Evolutionary conservation across 768 basidiomycete genomes (phyloP), one percentile per base, ranked within the genome.

Genomic region (Psilocybe azurescens): DNA sequence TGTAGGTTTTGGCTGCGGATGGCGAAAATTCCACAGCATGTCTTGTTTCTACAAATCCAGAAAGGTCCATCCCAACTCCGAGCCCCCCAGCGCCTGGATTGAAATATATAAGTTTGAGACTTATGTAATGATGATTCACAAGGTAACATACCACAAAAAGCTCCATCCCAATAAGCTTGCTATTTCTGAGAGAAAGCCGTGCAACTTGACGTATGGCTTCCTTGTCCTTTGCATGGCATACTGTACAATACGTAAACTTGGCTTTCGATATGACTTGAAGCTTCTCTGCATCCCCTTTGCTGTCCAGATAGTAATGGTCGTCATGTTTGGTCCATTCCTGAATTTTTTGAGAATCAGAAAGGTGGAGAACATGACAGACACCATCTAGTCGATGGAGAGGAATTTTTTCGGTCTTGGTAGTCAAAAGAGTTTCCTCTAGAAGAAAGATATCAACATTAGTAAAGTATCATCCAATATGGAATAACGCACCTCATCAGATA

Each of bases 21-120:
- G 83, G 80, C 0, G 81, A 83, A 64, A 81, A 85, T 69, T 93
- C 91, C 0, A 92, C 79, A 0, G 90, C 91, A 80, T 88, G 90
- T 65, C 77, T 80, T 1, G 88, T 89, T 16, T 88, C 77, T 6
- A 91, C 83, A 71, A 83, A 85, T 0, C 81, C 81, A 5, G 88
- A 86, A 64, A 86, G 68, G 52, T 86, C 80, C 60, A 93, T 75
- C 1, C 91, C 91, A 38, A 86, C 82, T 3, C 89, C 88, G 5
- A 93, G 79, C 2, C 91, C 91, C 54, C 91, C 91, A 39, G 89
- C 91, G 71, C 90, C 90, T 91, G 33, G 1, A 36, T 7, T 36
- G 33, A 36, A 11, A 11, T 7, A 36, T 7, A 36, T 7, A 36
- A 36, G 11, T 36, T 36, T 36, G 11, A 36, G 33, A 36, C 0